Base-by-base conservation (phyloP, 2,329 filamentous ascomycete genomes). In the Neonectria neomacrospora region DNA sequence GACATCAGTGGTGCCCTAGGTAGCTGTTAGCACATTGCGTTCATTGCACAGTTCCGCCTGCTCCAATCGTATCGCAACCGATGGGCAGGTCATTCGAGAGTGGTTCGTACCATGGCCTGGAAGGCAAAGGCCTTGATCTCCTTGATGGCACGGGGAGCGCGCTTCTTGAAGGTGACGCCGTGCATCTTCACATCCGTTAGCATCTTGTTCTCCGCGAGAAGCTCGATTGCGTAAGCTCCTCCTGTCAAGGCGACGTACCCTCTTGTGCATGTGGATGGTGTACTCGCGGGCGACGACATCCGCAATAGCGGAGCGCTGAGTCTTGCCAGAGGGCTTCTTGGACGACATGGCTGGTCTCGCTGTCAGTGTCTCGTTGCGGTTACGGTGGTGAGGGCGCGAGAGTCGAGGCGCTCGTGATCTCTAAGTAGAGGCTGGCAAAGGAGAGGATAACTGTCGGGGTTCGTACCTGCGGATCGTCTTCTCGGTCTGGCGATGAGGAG, bases 211-310 rank as follows among this genome's bases (percentile, higher is more conserved):
- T 39, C 51, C 22, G 50, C 8, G 41, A 56, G 30, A 30, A 64
- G 54, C 60, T 67, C 59, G 56, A 10, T 32, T 65, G 45, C 16
- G 61, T 52, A 58, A 62, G 67, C 63, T 64, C 53, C 45, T 56
- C 10, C 64, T 14, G 22, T 61, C 59, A 54, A 34, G 53, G 48
- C 16, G 67, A 80, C 78, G 63, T 80, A 80, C 78, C 73, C 95
- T 92, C 92, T 97, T 98, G 93, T 99, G 96, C 78, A 99, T 87
- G 90, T 99, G 95, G 87, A 99, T 98, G 85, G 96, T 99, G 91
- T 99, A 99, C 89, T 99, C 96, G 89, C 96, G 93, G 79, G 96
- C 91, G 83, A 99, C 95, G 81, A 99, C 96, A 86, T 99, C 95
- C 85, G 93, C 91, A 84, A 99, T 97, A 87, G 96, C 96, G 84